Evolutionary conservation across 169 alveolate species (phyloP), one percentile per base, ranked within the genome.

Genomic region (Plasmodium blacklocki): DNA sequence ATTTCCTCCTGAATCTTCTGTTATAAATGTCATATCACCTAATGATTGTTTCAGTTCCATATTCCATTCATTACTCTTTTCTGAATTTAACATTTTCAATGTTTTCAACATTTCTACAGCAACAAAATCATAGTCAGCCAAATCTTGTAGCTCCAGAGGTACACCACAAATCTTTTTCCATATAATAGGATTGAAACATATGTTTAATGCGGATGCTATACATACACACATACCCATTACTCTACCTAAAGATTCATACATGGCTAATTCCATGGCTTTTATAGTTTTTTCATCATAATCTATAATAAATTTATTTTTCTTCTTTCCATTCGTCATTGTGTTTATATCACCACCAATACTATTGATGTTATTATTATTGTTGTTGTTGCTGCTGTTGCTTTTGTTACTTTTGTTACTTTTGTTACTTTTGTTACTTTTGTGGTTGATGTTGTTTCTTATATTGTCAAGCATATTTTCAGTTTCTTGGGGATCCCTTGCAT

Each of bases 171-270:
- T 88, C 64, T 95, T 96, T 93, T 96, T 96, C 98, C 98, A 96
- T 12, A 96, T 76, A 8, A 96, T 80, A 18, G 98, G 98, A 70
- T 96, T 96, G 66, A 96, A 74, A 8, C 96, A 94, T 23, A 96
- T 93, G 74, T 95, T 96, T 66, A 96, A 73, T 3, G 98, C 96
- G 47, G 96, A 93, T 66, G 96, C 96, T 75, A 96, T 96, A 75
- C 97, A 94, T 70, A 92, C 92, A 74, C 98, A 95, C 96, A 96
- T 96, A 12, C 97, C 98, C 93, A 95, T 93, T n/a, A 96, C 91
- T 74, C 98, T 94, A 21, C 98, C 98, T 78, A 96, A 93, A 19
- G 97, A 93, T 75, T 96, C 98, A 83, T 96, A 96, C 97, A 96
- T 95, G 59, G 93, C 83, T 66, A 93, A 91, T 88, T 89, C 96